phyloP scores from a whole-genome alignment of 2,329 filamentous ascomycete species.

The Colletotrichum sp. region DNA sequence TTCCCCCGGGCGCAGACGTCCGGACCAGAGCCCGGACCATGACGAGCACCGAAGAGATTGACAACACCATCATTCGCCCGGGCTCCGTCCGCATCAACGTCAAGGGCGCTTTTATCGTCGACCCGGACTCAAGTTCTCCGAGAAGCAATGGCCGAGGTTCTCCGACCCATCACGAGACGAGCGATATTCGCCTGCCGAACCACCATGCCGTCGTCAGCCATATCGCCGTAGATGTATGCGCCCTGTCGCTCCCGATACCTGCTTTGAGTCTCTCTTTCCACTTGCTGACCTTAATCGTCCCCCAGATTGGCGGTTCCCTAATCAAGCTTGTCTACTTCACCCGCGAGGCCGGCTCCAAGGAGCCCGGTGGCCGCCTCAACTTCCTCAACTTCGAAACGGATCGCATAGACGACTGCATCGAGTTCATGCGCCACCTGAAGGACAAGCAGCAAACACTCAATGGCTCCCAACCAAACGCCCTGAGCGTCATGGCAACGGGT shows the following conservation, averaged over 20 bases:
- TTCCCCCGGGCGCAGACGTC: constrained; percentile 1
- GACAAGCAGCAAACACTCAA: constrained; percentile 80
- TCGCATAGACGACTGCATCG: constrained; percentile 89
- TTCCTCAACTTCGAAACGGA: constrained; percentile 98
- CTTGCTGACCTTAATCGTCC: neutral
- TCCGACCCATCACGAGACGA: constrained; percentile 70
- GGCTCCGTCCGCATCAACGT: constrained; percentile 93
- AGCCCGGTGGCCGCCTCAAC: constrained; percentile 88
- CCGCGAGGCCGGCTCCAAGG: constrained; percentile 78
- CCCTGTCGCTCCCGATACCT: constrained; percentile 22
- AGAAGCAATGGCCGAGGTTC: constrained; percentile 50
- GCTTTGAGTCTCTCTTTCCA: neutral
- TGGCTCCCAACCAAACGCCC: constrained; percentile 71
- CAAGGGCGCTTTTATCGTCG: constrained; percentile 93
- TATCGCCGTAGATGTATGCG: constrained; percentile 88
- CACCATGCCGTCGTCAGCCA: constrained; percentile 96
- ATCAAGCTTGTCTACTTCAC: constrained; percentile 98
- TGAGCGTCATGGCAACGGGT: constrained; percentile 95
- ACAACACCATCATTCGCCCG: constrained; percentile 65
- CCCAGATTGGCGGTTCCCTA: constrained; percentile 90
- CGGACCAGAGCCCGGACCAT: constrained; percentile 33
- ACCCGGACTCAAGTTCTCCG: constrained; percentile 71
- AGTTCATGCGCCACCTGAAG: constrained; percentile 87
- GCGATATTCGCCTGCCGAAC: constrained; percentile 94
- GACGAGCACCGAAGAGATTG: constrained; percentile 62